Percentiles rank a stretch among this genome's conserved stretches.
Evolutionary conservation across 495 filamentous ascomycete species (phyloP).

Genomic region (Zalerion maritima): DNA sequence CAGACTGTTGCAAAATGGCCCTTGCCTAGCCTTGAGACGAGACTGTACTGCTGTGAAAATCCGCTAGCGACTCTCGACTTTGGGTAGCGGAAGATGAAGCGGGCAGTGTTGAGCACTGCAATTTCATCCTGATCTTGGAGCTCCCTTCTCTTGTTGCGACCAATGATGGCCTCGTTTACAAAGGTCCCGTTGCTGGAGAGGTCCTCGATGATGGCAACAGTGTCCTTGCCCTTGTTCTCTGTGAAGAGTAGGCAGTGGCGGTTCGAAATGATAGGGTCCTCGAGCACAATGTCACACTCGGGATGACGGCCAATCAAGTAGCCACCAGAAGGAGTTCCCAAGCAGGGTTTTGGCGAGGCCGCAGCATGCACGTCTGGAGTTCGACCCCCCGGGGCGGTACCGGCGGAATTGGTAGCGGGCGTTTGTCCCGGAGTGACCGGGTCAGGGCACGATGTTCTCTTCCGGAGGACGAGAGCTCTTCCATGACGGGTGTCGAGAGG

Average conservation of each 20-base stretch:
- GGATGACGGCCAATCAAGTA: conserved; percentile 87
- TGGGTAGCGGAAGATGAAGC: conserved; percentile 85
- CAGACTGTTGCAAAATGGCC: conserved; percentile 96
- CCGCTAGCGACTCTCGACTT: conserved; percentile 54
- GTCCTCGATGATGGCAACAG: conserved; percentile 76
- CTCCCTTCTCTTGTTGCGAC: conserved; percentile 80
- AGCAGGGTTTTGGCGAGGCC: no score
- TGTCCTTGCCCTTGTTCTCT: conserved; percentile 69
- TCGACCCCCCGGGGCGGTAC: conserved; percentile 6
- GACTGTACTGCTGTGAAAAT: conserved; percentile 75
- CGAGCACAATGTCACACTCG: conserved; percentile 77
- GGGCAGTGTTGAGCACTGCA: conserved; percentile 62
- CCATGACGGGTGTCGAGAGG: conserved; percentile 57
- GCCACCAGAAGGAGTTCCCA: conserved; percentile 52
- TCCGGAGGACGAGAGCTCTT: conserved; percentile 55
- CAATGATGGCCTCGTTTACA: conserved; percentile 81
- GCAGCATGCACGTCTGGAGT: no score
- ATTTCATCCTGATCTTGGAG: conserved; percentile 83
- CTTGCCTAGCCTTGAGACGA: conserved; percentile 79
- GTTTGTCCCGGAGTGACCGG: no score
- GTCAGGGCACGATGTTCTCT: conserved; percentile 48
- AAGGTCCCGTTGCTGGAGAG: conserved; percentile 94
- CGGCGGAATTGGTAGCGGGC: conserved; percentile 7
- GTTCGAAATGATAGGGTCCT: conserved; percentile 82
- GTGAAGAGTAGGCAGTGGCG: conserved; percentile 82